These are phyloP conservation scores for Diplodia seriata DNA, from an alignment of 2,329 filamentous ascomycete species.

Conservation along the genomic window DNA sequence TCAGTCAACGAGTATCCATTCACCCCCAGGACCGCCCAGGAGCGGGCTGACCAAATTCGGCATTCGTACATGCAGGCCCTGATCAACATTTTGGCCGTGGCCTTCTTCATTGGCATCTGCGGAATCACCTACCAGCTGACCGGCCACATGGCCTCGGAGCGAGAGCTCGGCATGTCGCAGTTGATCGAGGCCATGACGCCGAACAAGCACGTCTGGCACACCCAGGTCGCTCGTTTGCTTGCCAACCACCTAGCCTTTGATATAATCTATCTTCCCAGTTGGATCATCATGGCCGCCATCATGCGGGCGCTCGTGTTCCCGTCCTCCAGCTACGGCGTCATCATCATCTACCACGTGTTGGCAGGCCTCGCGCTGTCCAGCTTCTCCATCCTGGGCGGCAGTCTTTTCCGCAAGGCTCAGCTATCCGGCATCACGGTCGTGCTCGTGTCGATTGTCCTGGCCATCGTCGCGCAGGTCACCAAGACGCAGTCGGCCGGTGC, in stretches of 20 bases:
- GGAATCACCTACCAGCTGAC: constrained; percentile 87
- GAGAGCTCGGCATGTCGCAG: constrained; percentile 86
- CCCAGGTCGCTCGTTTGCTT: constrained; percentile 77
- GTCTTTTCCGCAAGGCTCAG: constrained; percentile 86
- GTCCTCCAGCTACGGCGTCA: constrained; percentile 52
- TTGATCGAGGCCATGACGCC: constrained; percentile 93
- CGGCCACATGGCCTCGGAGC: constrained; percentile 82
- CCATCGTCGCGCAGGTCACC: constrained; percentile 80
- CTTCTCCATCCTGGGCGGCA: constrained; percentile 79
- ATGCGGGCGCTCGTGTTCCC: constrained; percentile 65
- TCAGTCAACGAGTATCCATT: constrained; percentile 72
- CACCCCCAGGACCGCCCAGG: constrained; percentile 72
- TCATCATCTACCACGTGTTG: constrained; percentile 71
- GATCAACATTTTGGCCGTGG: constrained; percentile 77
- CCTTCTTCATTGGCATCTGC: constrained; percentile 79
- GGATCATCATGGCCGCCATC: constrained; percentile 78
- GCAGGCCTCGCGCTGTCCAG: constrained; percentile 79
- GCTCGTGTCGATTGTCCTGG: constrained; percentile 75
- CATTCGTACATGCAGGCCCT: constrained; percentile 74
- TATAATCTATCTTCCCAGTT: constrained; percentile 79
- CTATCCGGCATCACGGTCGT: constrained; percentile 83
- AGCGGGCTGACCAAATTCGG: constrained; percentile 71
- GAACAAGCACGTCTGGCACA: constrained; percentile 74
- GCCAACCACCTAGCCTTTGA: constrained; percentile 83
- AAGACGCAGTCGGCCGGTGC: constrained; percentile 67